Conservation (phyloP, 805 yeast species). For the Ogataea polymorpha region DNA sequence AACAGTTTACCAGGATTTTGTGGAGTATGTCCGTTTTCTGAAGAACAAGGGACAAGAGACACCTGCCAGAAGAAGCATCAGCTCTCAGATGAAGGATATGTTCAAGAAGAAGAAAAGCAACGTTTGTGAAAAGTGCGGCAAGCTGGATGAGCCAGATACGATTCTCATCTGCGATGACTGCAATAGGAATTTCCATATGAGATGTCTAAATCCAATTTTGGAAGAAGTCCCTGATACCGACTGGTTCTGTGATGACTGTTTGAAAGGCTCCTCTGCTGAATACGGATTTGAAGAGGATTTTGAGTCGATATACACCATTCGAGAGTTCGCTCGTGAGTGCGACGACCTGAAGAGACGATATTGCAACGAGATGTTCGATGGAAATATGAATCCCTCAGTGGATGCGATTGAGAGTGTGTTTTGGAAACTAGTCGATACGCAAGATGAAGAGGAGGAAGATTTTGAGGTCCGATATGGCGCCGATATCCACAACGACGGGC, state of each 20-base stretch:
- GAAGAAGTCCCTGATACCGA: constrained; percentile 49
- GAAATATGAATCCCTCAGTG: constrained; percentile 35
- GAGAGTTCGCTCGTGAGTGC: constrained; percentile 59
- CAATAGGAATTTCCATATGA: constrained; percentile 61
- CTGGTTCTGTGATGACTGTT: constrained; percentile 83
- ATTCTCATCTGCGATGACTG: constrained; percentile 74
- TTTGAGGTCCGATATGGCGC: constrained; percentile 79
- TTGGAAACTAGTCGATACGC: constrained; percentile 47
- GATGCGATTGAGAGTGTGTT: constrained; percentile 57
- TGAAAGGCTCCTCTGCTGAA: constrained; percentile 76
- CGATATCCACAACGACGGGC: constrained; percentile 65
- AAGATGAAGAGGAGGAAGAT: constrained; percentile 31
- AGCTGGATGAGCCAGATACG: constrained; percentile 40
- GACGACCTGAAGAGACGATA: constrained; percentile 44
- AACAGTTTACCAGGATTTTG: constrained; percentile 14
- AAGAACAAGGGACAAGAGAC: constrained; percentile 8
- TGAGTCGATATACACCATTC: constrained; percentile 44
- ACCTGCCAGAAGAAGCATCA: background rate
- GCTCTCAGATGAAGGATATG: constrained; percentile 6
- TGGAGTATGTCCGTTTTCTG: constrained; percentile 20
- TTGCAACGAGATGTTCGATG: constrained; percentile 34
- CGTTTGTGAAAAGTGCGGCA: constrained; percentile 52
- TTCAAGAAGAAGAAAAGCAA: constrained; percentile 18
- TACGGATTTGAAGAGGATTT: constrained; percentile 78
- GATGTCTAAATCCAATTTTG: constrained; percentile 62